Evolutionary conservation across 345 rosid species (phyloP), one percentile per base, ranked within the genome.

Genomic region (Aethionema arabicum): DNA sequence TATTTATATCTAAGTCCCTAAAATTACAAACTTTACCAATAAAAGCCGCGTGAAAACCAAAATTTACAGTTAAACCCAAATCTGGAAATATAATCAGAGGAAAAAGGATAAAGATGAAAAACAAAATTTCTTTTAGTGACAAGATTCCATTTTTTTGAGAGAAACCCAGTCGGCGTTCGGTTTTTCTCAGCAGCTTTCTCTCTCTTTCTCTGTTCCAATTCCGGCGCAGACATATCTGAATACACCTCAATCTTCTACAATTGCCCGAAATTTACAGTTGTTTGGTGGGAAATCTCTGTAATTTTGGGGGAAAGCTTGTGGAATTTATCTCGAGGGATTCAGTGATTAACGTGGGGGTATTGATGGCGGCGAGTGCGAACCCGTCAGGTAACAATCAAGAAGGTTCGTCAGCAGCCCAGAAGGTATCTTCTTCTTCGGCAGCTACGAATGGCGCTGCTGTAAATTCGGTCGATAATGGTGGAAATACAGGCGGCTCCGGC

Each of bases 291-390:
- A 41, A 10, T 48, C 7, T 48, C 12, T 38, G n/a, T 8, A 10
- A 53, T 33, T 5, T 3, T 53, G 2, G 43, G 48, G 42, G 1
- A 64, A 64, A 30, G 8, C 43, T 16, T 36, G 13, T 14, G 41
- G 33, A 9, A 40, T 70, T 50, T 8, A 3, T 7, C 7, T 9
- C 29, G 1, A 27, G 33, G 41, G 33, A 42, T 50, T 50, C n/a
- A 40, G 44, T 40, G 44, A 40, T 40, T 40, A 40, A 6, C 44
- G 44, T 31, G 31, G 48, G 30, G 40, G 38, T 7, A 46, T 13
- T 51, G 59, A 84, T 86, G 85, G 87, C 87, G 59, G 90, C 87
- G 21, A 84, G 93, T 41, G 87, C 86, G 32, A 86, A 82, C 53
- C 86, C 84, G 15, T 52, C 85, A 4, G 81, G 73, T 40, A 69